Base-by-base conservation (phyloP, 164 flowering plant genomes). In the Santalum album region DNA sequence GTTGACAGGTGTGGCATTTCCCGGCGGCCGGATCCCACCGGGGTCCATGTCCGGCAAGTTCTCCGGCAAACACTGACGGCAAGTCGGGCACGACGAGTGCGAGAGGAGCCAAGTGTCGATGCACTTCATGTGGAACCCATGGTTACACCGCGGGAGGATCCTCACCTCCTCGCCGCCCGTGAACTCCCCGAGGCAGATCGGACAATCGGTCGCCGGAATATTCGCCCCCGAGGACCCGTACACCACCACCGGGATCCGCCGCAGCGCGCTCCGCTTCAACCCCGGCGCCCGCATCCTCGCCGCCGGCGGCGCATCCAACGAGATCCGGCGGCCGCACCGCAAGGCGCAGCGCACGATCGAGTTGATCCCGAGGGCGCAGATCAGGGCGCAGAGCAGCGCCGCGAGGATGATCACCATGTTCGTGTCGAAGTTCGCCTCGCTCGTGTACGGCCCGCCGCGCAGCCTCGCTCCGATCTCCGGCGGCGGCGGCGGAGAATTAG, bases 351-450 rank as follows among this genome's bases (percentile, higher is more conserved):
- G 69, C 12, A 70, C 60, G 14, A 68, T 53, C 15, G 75, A 67
- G 58, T 68, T 74, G 53, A 70, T 21, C 0, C 72, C 72, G 6
- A 70, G 65, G 0, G 75, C 70, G 52, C 63, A 65, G 3, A 74
- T 27, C 22, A 74, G 50, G 9, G 75, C 75, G 17, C 72, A 67
- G 1, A 72, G 63, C 36, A 71, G 36, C 10, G 68, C 72, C 6
- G 66, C 65, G 11, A 70, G 52, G n/a, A 74, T 61, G 20, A 72
- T 69, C 23, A 72, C 71, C 68, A 72, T 69, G 61, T 72, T 69
- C 39, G 58, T 49, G 51, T 72, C 68, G 24, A 69, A 62, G 34
- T 9, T 29, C 18, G 40, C 43, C 11, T 61, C 63, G 7, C 24
- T 39, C 20, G 51, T 21, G 32, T 62, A 62, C 2, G 60, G 19